Conservation (phyloP, 1,284 basidiomycete genomes). For the Marasmius tenuissimus region DNA sequence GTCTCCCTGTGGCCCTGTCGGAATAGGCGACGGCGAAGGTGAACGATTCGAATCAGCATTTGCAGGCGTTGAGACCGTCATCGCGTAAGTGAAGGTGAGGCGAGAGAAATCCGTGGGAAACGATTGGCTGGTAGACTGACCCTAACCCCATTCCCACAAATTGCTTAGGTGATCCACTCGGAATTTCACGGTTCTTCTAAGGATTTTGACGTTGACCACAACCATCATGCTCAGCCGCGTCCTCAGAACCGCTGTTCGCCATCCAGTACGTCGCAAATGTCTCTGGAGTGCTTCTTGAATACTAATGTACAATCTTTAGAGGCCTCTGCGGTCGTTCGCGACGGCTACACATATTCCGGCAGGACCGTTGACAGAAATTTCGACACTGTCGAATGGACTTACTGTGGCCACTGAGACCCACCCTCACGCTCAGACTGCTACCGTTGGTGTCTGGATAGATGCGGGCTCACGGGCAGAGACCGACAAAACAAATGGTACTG, state of each 20-base stretch:
- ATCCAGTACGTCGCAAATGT: slow-evolving; percentile 42
- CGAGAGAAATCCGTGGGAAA: no score
- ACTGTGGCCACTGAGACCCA: slow-evolving; percentile 94
- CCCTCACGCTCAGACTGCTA: slow-evolving; percentile 94
- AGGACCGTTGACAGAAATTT: slow-evolving; percentile 82
- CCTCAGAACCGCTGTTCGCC: slow-evolving; percentile 57
- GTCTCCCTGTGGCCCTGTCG: slow-evolving; percentile 66
- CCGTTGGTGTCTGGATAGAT: slow-evolving; percentile 99
- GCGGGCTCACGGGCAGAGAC: slow-evolving; percentile 97
- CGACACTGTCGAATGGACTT: slow-evolving; percentile 88
- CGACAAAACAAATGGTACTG: slow-evolving; percentile 91
- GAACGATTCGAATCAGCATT: slow-evolving; percentile 67
- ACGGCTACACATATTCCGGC: slow-evolving; percentile 46
- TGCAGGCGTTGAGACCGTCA: not conserved
- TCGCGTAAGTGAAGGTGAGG: not conserved
- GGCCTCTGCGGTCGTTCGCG: slow-evolving; percentile 42
- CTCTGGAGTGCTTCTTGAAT: slow-evolving; percentile 3
- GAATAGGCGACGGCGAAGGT: slow-evolving; percentile 64
- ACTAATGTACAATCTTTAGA: slow-evolving; percentile 16
- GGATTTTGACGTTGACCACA: not conserved
- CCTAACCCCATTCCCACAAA: not conserved
- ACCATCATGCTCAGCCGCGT: slow-evolving; percentile 62
- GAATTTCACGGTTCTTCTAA: not conserved
- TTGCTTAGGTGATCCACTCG: not conserved
- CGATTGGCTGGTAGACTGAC: no score